Percentiles rank a stretch among this genome's conserved stretches.
Conservation (phyloP, 768 basidiomycete genomes). For the Mycena haematopus region DNA sequence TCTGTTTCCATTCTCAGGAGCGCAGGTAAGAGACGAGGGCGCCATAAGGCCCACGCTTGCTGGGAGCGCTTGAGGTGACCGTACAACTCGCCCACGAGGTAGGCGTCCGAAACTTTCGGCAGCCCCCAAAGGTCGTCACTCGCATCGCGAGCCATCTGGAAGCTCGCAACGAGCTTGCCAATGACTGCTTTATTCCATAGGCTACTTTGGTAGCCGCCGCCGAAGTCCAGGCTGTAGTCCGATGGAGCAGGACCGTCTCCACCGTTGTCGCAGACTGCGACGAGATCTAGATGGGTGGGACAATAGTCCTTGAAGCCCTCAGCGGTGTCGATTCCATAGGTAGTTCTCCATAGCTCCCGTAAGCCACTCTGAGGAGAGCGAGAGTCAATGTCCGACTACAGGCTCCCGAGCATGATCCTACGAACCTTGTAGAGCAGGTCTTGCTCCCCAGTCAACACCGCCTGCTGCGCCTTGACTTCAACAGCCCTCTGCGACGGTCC, state of each 20-base stretch:
- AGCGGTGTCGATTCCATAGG: not conserved
- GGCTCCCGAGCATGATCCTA: not conserved
- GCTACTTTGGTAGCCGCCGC: not conserved
- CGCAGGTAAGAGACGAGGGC: not conserved
- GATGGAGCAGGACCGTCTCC: not conserved
- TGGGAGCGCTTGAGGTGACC: conserved; percentile 13
- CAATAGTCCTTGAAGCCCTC: not conserved
- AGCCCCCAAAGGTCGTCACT: not conserved
- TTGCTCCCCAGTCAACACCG: not conserved
- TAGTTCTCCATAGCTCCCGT: not conserved
- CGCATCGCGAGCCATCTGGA: not conserved
- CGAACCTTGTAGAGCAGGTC: not conserved
- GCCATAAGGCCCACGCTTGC: conserved; percentile 13
- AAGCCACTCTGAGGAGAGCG: not conserved
- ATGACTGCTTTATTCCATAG: conserved; percentile 3
- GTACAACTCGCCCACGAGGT: conserved; percentile 3
- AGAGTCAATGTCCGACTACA: not conserved
- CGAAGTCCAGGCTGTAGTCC: conserved; percentile 10
- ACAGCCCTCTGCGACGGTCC: not conserved
- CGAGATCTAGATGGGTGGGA: not conserved
- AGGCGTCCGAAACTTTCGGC: conserved; percentile 7
- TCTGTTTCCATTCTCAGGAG: not conserved
- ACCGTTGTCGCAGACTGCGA: not conserved
- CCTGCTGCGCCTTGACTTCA: not conserved
- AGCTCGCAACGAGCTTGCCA: not conserved